Conservation (phyloP, 1,139 yeast species). For the Schwanniomyces etchellsii region DNA sequence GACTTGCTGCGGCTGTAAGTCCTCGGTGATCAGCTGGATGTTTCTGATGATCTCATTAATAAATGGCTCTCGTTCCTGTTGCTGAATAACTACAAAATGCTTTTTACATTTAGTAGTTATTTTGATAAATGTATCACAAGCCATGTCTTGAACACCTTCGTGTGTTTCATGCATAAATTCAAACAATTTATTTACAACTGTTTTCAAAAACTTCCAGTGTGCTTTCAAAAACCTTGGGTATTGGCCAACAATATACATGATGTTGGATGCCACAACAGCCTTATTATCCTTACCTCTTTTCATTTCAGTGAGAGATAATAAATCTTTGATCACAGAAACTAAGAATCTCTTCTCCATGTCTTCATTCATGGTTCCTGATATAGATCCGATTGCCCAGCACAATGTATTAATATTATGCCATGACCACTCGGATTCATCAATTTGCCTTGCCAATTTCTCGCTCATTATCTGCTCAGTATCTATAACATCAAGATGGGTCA, state of each 20-base stretch:
- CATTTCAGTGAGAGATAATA: conserved; percentile 87
- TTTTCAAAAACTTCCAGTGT: conserved; percentile 95
- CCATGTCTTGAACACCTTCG: conserved; percentile 99
- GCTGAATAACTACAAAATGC: conserved; percentile 86
- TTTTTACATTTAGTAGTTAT: conserved; percentile 92
- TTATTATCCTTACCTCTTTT: conserved; percentile 96
- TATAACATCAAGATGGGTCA: conserved; percentile 90
- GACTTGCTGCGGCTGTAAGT: conserved; percentile 93
- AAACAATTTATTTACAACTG: conserved; percentile 90
- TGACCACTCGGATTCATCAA: conserved; percentile 97
- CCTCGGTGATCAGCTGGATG: conserved; percentile 82
- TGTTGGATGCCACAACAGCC: conserved; percentile 97
- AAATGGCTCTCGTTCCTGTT: conserved; percentile 86
- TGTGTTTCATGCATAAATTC: conserved; percentile 99
- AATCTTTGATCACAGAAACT: conserved; percentile 87
- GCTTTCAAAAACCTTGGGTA: conserved; percentile 96
- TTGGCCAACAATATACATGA: conserved; percentile 99
- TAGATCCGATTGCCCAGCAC: conserved; percentile 99
- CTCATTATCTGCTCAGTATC: conserved; percentile 94
- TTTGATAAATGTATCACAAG: conserved; percentile 96
- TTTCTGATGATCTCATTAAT: conserved; percentile 83
- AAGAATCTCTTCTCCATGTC: conserved; percentile 93
- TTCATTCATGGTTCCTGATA: conserved; percentile 98
- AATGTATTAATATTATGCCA: conserved; percentile 96
- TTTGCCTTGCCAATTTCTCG: conserved; percentile 83